Evolutionary conservation across 257 asterid genomes (phyloP), one percentile per base, ranked within the genome.

Genomic region (Nicotiana undulata): DNA sequence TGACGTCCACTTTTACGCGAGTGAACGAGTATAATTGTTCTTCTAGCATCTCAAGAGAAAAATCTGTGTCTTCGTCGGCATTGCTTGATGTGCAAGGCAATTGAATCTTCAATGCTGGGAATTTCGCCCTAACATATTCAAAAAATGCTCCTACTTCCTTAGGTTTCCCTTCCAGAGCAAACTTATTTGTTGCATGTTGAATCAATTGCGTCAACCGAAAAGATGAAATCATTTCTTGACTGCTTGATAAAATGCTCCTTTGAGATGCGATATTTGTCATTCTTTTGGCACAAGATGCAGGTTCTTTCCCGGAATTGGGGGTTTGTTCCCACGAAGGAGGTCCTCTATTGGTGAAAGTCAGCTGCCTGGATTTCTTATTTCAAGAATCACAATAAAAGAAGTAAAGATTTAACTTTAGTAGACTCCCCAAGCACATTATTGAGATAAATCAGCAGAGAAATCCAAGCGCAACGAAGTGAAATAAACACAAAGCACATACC

Each of bases 281-380:
- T 82, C 79, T 80, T 77, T 86, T 72, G 72, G 86, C 81, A 29
- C 68, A 56, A 74, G 82, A 83, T 79, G 87, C 86, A 24, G 81
- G 86, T 76, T 87, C 96, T 88, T 92, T 90, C 77, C 92, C 92
- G 18, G 87, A 88, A 58, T 83, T 88, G 83, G 79, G 81, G 86
- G 80, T 88, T 88, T 89, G 88, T 85, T 90, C 91, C 99, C 98
- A 96, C 64, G 92, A 81, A 63, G 92, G 94, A 79, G 97, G 93
- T 26, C 89, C 92, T 85, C 84, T 87, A 83, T 91, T 87, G 68
- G 89, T 88, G 81, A 91, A 85, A 87, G 94, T 90, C 81, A 90
- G 87, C 75, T 94, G 94, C 92, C 91, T 94, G 90, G 99, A 96
- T 96, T 90, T 94, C 99, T 96, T 86, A 81, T 86, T 81, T 81